phyloP scores from a whole-genome alignment of 2,329 filamentous ascomycete species.

The Emericellopsis atlantica region DNA sequence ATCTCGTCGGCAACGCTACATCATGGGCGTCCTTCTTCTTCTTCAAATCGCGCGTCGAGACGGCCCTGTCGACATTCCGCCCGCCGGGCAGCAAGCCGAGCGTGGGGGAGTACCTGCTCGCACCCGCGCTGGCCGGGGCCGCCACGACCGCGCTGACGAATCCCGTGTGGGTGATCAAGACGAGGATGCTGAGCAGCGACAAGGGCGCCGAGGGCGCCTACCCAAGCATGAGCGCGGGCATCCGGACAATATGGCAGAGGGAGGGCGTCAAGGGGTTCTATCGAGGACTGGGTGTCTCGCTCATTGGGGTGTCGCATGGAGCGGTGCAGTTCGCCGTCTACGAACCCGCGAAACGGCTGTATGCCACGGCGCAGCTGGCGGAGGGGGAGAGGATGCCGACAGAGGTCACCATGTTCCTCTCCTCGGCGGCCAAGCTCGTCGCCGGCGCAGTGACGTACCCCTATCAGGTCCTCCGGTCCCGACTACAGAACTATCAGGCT shows the following conservation, averaged over 20 bases:
- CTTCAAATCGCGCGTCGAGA: conserved; percentile 47
- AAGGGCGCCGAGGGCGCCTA: conserved; percentile 67
- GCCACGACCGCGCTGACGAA: conserved; percentile 78
- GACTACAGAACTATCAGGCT: conserved; percentile 82
- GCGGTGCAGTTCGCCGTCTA: conserved; percentile 96
- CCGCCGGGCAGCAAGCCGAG: conserved; percentile 13
- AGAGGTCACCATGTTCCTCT: conserved; percentile 68
- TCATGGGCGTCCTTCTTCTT: conserved; percentile 93
- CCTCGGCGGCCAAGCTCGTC: conserved; percentile 70
- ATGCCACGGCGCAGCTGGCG: conserved; percentile 28
- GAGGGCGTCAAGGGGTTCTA: conserved; percentile 80
- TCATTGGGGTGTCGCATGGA: conserved; percentile 82
- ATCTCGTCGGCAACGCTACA: conserved; percentile 78
- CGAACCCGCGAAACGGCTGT: conserved; percentile 51
- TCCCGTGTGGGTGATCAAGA: conserved; percentile 97
- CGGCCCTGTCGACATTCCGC: conserved; percentile 20
- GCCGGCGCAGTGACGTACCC: conserved; percentile 89
- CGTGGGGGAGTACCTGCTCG: conserved; percentile 66
- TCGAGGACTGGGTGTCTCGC: conserved; percentile 67
- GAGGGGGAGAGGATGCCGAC: conserved; percentile 38
- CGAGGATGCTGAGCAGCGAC: conserved; percentile 85
- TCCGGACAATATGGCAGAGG: conserved; percentile 47
- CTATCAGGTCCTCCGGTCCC: conserved; percentile 81
- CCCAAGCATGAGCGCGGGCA: conserved; percentile 60
- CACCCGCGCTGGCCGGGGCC: conserved; percentile 58